Conservation (phyloP, 164 flowering plant species). For the Echeveria elegans region DNA sequence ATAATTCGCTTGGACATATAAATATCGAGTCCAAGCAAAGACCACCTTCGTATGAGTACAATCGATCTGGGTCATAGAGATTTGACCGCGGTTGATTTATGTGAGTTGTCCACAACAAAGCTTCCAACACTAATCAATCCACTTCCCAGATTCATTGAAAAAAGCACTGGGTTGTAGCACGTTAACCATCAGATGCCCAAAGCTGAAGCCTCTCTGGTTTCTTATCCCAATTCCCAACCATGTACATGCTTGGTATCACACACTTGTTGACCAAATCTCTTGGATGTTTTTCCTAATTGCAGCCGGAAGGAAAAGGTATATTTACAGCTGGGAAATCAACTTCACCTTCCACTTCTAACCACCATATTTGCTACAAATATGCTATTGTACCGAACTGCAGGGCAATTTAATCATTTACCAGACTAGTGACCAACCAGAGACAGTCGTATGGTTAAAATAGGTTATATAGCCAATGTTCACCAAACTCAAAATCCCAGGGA, state of each 20-base stretch:
- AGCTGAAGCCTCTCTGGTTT: conserved; percentile 59
- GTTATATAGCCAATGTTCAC: no score
- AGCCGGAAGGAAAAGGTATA: conserved; percentile 52
- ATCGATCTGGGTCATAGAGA: conserved; percentile 69
- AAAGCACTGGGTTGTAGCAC: conserved; percentile 35
- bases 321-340: conserved; percentile 47
- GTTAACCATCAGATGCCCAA: conserved; percentile 49
- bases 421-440: background rate
- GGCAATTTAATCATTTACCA: background rate
- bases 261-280: conserved; percentile 43
- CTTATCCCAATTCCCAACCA: conserved; percentile 66
- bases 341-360: conserved; percentile 67
- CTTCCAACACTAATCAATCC: conserved; percentile 48
- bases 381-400: conserved; percentile 45
- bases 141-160: conserved; percentile 40
- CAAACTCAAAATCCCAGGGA: no score
- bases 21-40: conserved; percentile 52
- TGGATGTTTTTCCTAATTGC: conserved; percentile 37
- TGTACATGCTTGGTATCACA: conserved; percentile 57
- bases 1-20: conserved; percentile 27
- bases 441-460: background rate
- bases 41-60: conserved; percentile 78
- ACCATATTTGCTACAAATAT: conserved; percentile 73
- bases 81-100: conserved; percentile 27
- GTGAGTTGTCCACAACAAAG: conserved; percentile 29